Evolutionary conservation across 129 eudicot genomes (phyloP).

Genomic region (Kitagawia praeruptora): DNA sequence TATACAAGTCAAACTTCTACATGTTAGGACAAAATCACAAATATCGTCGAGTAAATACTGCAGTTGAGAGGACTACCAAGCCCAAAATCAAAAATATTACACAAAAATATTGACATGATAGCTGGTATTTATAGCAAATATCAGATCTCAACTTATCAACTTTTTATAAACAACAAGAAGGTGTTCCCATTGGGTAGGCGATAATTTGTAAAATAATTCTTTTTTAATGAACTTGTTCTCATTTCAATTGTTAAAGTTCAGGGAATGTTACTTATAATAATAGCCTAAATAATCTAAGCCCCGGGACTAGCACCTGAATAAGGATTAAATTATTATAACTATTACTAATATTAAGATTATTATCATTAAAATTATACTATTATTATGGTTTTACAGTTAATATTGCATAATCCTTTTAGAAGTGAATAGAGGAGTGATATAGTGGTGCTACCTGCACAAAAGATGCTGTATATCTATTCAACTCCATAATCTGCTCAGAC

Average conservation of each 20-base stretch:
- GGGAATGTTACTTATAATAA: not conserved
- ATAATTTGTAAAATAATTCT: not conserved
- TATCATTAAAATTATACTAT: no score
- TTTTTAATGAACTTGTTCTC: not conserved
- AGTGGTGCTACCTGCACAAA: conserved; percentile 66
- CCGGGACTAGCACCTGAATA: not conserved
- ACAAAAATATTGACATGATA: no score
- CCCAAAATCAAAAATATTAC: not conserved
- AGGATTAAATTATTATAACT: not conserved
- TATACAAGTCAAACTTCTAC: not conserved
- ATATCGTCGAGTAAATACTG: not conserved
- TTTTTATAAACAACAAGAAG: not conserved
- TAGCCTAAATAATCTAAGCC: not conserved
- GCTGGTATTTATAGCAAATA: not conserved
- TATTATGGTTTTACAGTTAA: not conserved
- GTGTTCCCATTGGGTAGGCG: not conserved
- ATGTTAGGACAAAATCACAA: not conserved
- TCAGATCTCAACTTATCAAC: not conserved
- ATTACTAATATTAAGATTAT: not conserved
- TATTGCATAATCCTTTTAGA: not conserved
- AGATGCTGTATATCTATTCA: conserved; percentile 74
- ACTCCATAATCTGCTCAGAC: conserved; percentile 73
- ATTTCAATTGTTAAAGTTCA: not conserved
- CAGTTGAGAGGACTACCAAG: not conserved
- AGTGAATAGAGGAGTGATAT: not conserved